These are phyloP conservation scores for Pythium folliculosum DNA, from an alignment of 352 stramenopile species.

Conservation along the genomic window DNA sequence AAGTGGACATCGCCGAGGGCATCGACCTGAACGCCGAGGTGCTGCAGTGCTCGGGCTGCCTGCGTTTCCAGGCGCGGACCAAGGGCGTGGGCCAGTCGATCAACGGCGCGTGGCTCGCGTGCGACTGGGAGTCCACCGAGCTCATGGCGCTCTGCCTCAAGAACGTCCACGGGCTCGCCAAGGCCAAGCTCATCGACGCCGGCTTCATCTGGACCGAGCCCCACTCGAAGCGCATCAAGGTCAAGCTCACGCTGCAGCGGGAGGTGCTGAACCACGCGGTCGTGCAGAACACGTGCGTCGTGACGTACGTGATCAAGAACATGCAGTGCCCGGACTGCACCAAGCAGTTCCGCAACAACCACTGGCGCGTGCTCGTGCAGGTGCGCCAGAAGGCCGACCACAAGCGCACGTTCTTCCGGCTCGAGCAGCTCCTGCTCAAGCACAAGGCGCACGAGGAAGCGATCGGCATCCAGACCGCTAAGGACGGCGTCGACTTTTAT, in stretches of 20 bases:
- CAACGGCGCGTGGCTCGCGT: slow-evolving; percentile 52
- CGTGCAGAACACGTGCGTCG: slow-evolving; percentile 65
- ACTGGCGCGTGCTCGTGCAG: slow-evolving; percentile 70
- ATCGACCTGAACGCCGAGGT: slow-evolving; percentile 55
- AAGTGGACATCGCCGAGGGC: slow-evolving; percentile 75
- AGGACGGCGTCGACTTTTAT: slow-evolving; percentile 85
- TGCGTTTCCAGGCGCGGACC: slow-evolving; percentile 63
- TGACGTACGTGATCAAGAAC: slow-evolving; percentile 67
- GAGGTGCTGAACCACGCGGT: slow-evolving; percentile 74
- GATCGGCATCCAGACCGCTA: slow-evolving; percentile 59
- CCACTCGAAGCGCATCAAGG: slow-evolving; percentile 78
- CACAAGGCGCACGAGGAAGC: slow-evolving; percentile 64
- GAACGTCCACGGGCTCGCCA: slow-evolving; percentile 58
- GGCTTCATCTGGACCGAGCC: slow-evolving; percentile 84
- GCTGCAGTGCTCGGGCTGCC: slow-evolving; percentile 63
- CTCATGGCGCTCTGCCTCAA: slow-evolving; percentile 81
- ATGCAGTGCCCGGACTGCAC: slow-evolving; percentile 74
- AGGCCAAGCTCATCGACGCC: slow-evolving; percentile 78
- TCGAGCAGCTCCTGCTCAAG: slow-evolving; percentile 80
- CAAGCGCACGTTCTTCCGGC: slow-evolving; percentile 71
- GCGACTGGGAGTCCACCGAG: slow-evolving; percentile 74
- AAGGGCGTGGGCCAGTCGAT: slow-evolving; percentile 46
- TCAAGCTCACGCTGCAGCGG: slow-evolving; percentile 66
- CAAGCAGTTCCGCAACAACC: slow-evolving; percentile 72
- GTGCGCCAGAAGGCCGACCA: slow-evolving; percentile 75